These are phyloP conservation scores for Scedosporium minutisporum DNA, from an alignment of 2,329 filamentous ascomycete genomes.

Conservation along the genomic window DNA sequence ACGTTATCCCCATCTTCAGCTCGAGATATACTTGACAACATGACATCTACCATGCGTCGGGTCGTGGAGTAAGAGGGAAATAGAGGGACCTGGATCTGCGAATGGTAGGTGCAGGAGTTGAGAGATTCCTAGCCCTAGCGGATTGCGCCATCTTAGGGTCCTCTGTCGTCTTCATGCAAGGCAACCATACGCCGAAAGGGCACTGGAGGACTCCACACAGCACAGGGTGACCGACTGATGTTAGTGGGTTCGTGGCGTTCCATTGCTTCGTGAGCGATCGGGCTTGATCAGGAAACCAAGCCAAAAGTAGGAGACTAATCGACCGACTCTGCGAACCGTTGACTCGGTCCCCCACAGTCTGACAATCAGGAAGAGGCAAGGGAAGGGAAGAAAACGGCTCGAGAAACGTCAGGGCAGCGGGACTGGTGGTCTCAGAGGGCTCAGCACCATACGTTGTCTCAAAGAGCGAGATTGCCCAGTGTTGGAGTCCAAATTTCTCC, in stretches of 20 bases:
- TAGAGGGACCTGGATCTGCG: background rate
- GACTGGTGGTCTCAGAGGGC: background rate
- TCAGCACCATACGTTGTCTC: too few relatives aligned
- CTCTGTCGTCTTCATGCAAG: background rate
- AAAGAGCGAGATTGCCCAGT: too few relatives aligned
- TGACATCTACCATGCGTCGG: background rate
- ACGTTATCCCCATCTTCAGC: background rate
- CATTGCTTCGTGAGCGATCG: background rate
- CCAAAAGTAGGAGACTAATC: background rate
- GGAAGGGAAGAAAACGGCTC: background rate
- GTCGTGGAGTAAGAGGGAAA: background rate
- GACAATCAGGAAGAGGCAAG: background rate
- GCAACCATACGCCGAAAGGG: background rate
- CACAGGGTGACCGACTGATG: background rate
- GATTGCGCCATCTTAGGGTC: background rate
- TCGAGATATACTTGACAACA: background rate
- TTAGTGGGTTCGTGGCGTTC: background rate
- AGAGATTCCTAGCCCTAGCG: background rate
- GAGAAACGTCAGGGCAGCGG: slow-evolving; percentile 8
- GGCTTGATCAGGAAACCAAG: background rate
- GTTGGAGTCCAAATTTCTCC: too few relatives aligned
- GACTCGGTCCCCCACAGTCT: background rate
- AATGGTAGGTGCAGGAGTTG: background rate
- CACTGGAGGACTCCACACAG: background rate
- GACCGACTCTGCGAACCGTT: background rate